phyloP scores from a whole-genome alignment of 805 yeast species.

The Candida pseudofarinosa region DNA sequence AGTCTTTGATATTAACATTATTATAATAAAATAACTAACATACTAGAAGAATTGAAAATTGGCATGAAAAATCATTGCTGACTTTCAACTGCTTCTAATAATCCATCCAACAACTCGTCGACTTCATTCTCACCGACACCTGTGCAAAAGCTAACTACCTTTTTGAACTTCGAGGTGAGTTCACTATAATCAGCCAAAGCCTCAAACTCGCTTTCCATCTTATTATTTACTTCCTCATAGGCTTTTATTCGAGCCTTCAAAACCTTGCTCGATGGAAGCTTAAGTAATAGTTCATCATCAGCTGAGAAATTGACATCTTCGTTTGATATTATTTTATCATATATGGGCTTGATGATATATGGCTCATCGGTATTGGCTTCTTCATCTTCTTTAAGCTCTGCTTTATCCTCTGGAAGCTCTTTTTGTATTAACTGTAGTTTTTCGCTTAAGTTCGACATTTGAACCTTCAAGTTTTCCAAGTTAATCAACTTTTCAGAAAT shows the following conservation, averaged over 20 bases:
- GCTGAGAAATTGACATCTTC: constrained; percentile 22
- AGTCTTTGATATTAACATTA: not conserved
- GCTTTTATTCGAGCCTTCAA: constrained; percentile 78
- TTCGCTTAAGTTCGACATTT: constrained; percentile 38
- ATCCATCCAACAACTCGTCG: constrained; percentile 75
- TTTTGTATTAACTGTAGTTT: constrained; percentile 25
- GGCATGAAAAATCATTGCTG: constrained; percentile 22
- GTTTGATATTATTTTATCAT: constrained; percentile 41
- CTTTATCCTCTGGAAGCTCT: constrained; percentile 31
- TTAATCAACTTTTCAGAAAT: constrained; percentile 32
- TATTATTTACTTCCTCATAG: constrained; percentile 64
- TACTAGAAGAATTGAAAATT: not conserved
- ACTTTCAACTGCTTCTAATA: constrained; percentile 87
- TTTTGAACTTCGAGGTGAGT: constrained; percentile 64
- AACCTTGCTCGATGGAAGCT: constrained; percentile 45
- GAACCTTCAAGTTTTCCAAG: constrained; percentile 50
- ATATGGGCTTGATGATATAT: constrained; percentile 64
- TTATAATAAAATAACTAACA: not conserved
- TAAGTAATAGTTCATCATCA: constrained; percentile 21
- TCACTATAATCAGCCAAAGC: constrained; percentile 44
- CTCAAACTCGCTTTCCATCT: constrained; percentile 49
- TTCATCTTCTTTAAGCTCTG: constrained; percentile 51
- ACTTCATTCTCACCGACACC: constrained; percentile 81
- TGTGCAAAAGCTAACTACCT: constrained; percentile 86
- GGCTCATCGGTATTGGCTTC: constrained; percentile 86